phyloP scores from a whole-genome alignment of 495 filamentous ascomycete genomes.

The Trichoderma gamsii region DNA sequence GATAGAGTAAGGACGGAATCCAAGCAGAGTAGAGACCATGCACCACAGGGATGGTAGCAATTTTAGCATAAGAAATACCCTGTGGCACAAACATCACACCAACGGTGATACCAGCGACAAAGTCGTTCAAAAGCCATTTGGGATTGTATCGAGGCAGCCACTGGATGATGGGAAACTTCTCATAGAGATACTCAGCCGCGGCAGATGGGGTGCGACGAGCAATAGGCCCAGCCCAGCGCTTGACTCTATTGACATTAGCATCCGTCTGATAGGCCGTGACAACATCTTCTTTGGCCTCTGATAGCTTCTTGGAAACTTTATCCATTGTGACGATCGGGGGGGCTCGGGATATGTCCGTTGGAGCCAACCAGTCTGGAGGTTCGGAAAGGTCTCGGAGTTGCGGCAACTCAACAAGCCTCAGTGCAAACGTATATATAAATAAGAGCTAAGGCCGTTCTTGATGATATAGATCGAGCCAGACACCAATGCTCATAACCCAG shows the following conservation, averaged over 20 bases:
- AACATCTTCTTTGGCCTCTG: constrained; percentile 5
- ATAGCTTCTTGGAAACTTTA: background rate
- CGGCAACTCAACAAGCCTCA: background rate
- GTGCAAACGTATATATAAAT: background rate
- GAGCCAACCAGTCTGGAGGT: background rate
- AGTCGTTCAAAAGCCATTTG: constrained; percentile 44
- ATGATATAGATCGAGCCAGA: background rate
- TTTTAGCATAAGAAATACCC: constrained; percentile 46
- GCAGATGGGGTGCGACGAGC: constrained; percentile 33
- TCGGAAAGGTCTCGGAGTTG: constrained; percentile 1
- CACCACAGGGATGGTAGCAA: constrained; percentile 46
- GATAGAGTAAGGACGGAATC: constrained; percentile 44
- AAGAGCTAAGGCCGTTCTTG: background rate
- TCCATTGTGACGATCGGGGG: background rate
- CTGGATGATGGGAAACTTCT: constrained; percentile 48
- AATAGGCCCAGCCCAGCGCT: constrained; percentile 9
- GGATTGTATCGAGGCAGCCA: constrained; percentile 46
- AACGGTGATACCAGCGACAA: constrained; percentile 45
- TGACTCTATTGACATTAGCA: constrained; percentile 1
- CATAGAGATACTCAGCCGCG: constrained; percentile 38
- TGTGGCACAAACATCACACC: constrained; percentile 49
- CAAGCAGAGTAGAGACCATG: constrained; percentile 49
- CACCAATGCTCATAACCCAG: background rate
- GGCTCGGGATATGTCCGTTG: background rate
- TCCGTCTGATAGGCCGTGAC: background rate